phyloP scores from a whole-genome alignment of 2,329 filamentous ascomycete genomes.

The Conoideocrella luteorostrata region DNA sequence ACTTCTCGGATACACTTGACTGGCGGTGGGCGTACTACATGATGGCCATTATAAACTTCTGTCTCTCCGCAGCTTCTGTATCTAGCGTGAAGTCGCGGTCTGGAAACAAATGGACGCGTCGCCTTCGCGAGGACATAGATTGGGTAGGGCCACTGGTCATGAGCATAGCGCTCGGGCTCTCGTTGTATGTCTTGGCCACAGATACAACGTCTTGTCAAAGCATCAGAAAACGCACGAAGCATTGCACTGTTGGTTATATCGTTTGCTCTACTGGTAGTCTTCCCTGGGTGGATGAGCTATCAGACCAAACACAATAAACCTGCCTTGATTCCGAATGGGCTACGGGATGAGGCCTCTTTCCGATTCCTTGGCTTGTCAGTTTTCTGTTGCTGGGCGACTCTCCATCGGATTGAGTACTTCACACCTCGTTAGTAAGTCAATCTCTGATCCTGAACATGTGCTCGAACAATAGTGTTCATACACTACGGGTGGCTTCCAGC shows the following conservation, averaged over 20 bases:
- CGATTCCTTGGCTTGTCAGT: constrained; percentile 47
- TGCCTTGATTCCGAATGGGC: constrained; percentile 52
- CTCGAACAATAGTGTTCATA: too few relatives aligned
- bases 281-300: constrained; percentile 47
- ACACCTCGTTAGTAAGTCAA: constrained; percentile 37
- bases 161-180: constrained; percentile 37
- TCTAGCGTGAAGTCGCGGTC: constrained; percentile 18
- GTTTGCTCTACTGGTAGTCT: constrained; percentile 37
- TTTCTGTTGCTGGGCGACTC: constrained; percentile 37
- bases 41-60: constrained; percentile 29
- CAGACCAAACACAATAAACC: constrained; percentile 41
- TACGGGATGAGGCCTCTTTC: constrained; percentile 52
- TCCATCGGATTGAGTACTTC: constrained; percentile 43
- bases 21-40: constrained; percentile 42
- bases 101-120: constrained; percentile 19
- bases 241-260: constrained; percentile 39
- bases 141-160: constrained; percentile 44
- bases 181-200: constrained; percentile 45
- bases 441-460: neutral
- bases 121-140: constrained; percentile 38
- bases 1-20: constrained; percentile 40
- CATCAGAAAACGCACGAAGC: constrained; percentile 33
- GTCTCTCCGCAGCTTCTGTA: constrained; percentile 26
- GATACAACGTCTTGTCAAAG: constrained; percentile 31
- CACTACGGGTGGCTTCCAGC: constrained; percentile 34